These are phyloP conservation scores for Saccharomyces kudriavzevii DNA, from an alignment of 805 yeast species.

Conservation along the genomic window DNA sequence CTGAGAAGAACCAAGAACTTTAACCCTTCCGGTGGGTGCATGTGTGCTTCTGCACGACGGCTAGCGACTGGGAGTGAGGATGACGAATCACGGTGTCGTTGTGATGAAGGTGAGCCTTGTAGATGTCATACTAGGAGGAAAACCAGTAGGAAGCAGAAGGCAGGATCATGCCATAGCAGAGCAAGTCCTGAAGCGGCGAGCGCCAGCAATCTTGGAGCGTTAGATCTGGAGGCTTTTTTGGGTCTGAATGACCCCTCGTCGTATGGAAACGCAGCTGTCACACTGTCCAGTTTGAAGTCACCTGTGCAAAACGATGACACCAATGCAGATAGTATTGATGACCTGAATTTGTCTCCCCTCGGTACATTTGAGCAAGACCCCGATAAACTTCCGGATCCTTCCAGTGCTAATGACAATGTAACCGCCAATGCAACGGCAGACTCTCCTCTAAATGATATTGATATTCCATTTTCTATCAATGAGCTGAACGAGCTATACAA, in stretches of 20 bases:
- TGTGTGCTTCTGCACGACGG: conserved; percentile 4
- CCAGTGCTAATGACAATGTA: neutral
- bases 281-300: neutral
- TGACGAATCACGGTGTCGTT: conserved; percentile 1
- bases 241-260: conserved; percentile 4
- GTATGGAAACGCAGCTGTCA: conserved; percentile 6
- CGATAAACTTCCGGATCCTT: neutral
- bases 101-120: conserved; percentile 7
- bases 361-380: neutral
- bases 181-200: neutral
- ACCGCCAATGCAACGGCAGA: neutral
- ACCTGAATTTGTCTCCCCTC: neutral
- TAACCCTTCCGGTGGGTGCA: conserved; percentile 36
- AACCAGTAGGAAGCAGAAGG: neutral
- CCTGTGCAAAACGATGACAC: neutral
- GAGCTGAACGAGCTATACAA: neutral
- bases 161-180: conserved; percentile 3
- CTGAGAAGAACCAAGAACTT: conserved; percentile 57
- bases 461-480: neutral
- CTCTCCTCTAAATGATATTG: neutral
- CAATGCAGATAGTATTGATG: neutral
- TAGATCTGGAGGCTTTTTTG: neutral
- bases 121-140: conserved; percentile 10
- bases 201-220: neutral
- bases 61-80: neutral